These are phyloP conservation scores for Podospora pseudoanserina DNA, from an alignment of 495 filamentous ascomycete species.

Conservation along the genomic window DNA sequence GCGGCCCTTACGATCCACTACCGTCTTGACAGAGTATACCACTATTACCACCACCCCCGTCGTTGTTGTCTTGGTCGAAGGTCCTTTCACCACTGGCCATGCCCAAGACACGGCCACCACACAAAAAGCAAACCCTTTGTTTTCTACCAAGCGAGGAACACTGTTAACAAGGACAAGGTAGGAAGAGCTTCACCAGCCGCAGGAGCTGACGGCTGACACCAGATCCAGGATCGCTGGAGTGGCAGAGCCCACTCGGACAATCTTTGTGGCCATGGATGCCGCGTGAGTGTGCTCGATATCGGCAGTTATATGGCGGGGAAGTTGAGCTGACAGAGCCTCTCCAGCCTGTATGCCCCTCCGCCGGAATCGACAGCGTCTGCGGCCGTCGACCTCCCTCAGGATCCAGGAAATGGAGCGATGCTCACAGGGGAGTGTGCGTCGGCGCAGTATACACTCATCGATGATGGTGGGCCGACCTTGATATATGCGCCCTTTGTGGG, in stretches of 20 bases:
- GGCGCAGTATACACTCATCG: slow-evolving; percentile 21
- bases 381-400: background rate
- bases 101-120: background rate
- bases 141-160: background rate
- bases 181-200: background rate
- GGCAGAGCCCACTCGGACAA: background rate
- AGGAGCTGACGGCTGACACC: background rate
- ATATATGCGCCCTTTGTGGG: slow-evolving; percentile 26
- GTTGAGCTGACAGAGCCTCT: background rate
- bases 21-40: slow-evolving; percentile 4
- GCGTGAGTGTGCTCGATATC: background rate
- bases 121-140: background rate
- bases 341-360: slow-evolving; percentile 2
- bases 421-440: slow-evolving; percentile 19
- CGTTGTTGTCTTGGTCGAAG: background rate
- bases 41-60: background rate
- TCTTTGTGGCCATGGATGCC: slow-evolving; percentile 1
- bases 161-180: background rate
- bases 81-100: background rate
- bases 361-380: background rate
- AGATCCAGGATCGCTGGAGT: background rate
- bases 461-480: slow-evolving; percentile 16
- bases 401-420: slow-evolving; percentile 9
- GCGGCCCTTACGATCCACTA: background rate
- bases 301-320: background rate